Evolutionary conservation across 768 basidiomycete genomes (phyloP), one percentile per base, ranked within the genome.

Genomic region (Guyanaporus albipodus): DNA sequence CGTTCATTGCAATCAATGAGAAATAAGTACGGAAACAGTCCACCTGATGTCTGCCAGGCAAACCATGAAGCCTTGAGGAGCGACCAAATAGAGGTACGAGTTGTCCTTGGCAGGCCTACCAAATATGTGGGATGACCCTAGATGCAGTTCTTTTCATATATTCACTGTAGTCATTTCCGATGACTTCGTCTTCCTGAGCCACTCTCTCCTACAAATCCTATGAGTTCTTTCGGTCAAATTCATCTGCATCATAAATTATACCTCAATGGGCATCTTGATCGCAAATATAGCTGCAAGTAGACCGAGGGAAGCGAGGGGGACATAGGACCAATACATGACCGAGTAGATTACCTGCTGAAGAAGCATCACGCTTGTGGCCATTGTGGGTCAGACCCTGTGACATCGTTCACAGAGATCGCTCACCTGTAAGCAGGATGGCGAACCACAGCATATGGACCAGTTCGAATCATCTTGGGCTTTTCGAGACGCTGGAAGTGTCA

Each of bases 391-490:
- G 28, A 9, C 8, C 26, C 22, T 18, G 38, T 14, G 14, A 0
- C 4, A 9, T 33, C 12, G 7, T 45, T 26, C 7, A 37, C 6
- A 23, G 2, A 21, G 4, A 42, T 23, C 31, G 55, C 64, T 44
- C 45, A 69, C 68, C 55, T 58, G 46, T 71, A 71, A 11, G 47
- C 43, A 3, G 70, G 70, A 41, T 71, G 71, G 29, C 71, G 70
- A 27, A 71, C 62, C 23, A 68, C 38, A 8, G 62, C 48, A 44
- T 72, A 71, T 5, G 68, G 70, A 2, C 70, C 70, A 7, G 52
- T 57, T 28, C 58, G 53, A 4, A 60, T 55, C 46, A 67, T 7
- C 26, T 49, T 60, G 0, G 60, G 52, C 41, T 68, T 70, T 48
- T 64, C 68, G 31, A 62, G 42, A 40, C 53, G 26, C 67, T 67